Conservation (phyloP, 441 rosid species). For the Francoa sonchifolia region DNA sequence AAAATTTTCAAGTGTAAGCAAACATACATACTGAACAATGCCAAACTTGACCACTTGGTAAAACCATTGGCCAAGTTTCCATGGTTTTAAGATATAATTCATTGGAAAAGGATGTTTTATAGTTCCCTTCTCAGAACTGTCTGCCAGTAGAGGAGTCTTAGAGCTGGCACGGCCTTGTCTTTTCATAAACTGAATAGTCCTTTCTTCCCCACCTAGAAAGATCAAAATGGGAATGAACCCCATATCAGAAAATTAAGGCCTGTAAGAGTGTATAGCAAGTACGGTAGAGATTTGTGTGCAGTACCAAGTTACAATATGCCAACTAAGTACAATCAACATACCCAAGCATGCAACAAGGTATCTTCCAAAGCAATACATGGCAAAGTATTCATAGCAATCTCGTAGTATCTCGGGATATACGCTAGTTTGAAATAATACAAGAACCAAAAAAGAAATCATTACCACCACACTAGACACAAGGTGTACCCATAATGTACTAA, state of each 20-base stretch:
- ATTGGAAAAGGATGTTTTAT: conserved; percentile 89
- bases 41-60: conserved; percentile 94
- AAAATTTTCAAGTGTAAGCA: conserved; percentile 14
- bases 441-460: background rate
- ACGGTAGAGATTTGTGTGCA: too few species aligned
- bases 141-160: conserved; percentile 61
- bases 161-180: conserved; percentile 63
- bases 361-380: conserved; percentile 99
- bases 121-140: conserved; percentile 43
- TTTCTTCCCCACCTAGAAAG: conserved; percentile 76
- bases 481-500: too few species aligned
- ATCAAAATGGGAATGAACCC: conserved; percentile 1
- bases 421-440: too few species aligned
- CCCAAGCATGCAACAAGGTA: conserved; percentile 98
- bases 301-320: too few species aligned
- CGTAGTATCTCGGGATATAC: conserved; percentile 85
- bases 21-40: conserved; percentile 96
- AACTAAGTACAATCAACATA: conserved; percentile 30
- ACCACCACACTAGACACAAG: background rate
- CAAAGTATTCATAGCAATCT: conserved; percentile 97
- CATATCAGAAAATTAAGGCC: background rate
- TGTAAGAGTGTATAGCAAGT: too few species aligned
- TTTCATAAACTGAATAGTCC: conserved; percentile 83
- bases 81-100: conserved; percentile 69
- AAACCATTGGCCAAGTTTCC: conserved; percentile 95